Evolutionary conservation across 129 eudicot species (phyloP), one percentile per base, ranked within the genome.

Genomic region (Silybum marianum): DNA sequence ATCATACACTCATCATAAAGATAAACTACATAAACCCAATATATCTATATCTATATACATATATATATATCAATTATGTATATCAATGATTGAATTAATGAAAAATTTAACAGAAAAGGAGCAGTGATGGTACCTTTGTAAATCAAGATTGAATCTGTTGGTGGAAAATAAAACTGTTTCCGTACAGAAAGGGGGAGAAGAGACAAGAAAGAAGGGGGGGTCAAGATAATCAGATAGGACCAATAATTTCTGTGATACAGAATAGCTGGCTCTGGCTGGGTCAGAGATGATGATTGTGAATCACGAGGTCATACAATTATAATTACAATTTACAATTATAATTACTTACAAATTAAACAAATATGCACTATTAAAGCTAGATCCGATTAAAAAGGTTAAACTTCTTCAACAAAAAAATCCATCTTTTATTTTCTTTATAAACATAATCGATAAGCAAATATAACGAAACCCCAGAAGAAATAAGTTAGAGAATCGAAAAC

Each of bases 341-440:
- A 32, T 32, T 32, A 28, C 30, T 1, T n/a, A n/a, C n/a, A n/a
- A n/a, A n/a, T n/a, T n/a, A n/a, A n/a, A n/a, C n/a, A n/a, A n/a
- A n/a, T n/a, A 28, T 28, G 3, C 30, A 28, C 30, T 28, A 3
- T 28, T 28, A 28, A 2, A 44, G 54, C 16, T 46, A 83, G 86
- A 83, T 83, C 86, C 86, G 78, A 83, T 78, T 36, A 78, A 77
- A 13, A 72, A 73, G 86, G 42, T 62, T 30, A 63, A 62, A 51
- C 62, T 34, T 14, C 60, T 24, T 65, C 67, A n/a, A 63, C 30
- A 28, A n/a, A 42, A 65, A 74, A 69, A 7, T 11, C 46, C 40
- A 76, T 76, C 24, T 71, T 68, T 24, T 46, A 1, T 36, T 1
- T 2, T 80, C 63, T 72, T 80, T 72, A 71, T 69, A 22, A 36